A percentile compares a stretch with the other conserved stretches of the same genome.
Conservation (phyloP, 805 yeast genomes). For the Cyberlindnera amylophila region DNA sequence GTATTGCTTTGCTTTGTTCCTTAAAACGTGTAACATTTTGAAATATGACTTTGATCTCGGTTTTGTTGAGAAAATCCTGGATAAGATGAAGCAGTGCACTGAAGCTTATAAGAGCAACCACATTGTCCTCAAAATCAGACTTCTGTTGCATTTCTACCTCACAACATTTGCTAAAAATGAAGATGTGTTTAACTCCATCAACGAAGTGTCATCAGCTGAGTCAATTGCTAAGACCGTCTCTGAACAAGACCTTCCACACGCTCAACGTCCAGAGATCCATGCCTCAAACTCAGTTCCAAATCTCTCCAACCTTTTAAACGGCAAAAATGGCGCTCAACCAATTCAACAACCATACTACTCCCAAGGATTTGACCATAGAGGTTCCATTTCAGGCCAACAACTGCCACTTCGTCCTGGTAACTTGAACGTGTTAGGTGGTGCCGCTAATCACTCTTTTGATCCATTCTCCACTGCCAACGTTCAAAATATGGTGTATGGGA, state of each 20-base stretch:
- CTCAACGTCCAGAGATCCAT: slow-evolving; percentile 1
- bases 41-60: slow-evolving; percentile 18
- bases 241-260: neutral
- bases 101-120: slow-evolving; percentile 18
- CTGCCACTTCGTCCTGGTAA: no score
- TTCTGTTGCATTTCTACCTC: slow-evolving; percentile 25
- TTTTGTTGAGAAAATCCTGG: slow-evolving; percentile 16
- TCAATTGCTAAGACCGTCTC: slow-evolving; percentile 14
- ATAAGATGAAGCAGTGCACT: slow-evolving; percentile 16
- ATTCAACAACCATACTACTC: neutral
- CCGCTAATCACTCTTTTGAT: no score
- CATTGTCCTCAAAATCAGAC: slow-evolving; percentile 21
- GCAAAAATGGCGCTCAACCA: neutral
- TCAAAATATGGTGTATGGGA: no score
- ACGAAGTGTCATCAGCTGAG: slow-evolving; percentile 15
- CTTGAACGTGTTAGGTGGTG: no score
- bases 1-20: slow-evolving; percentile 26
- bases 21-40: slow-evolving; percentile 23
- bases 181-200: slow-evolving; percentile 20
- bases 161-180: slow-evolving; percentile 28
- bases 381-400: no score
- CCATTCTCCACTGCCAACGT: no score
- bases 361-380: no score
- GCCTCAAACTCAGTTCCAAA: slow-evolving; percentile 8
- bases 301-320: neutral